Conservation (phyloP, 495 filamentous ascomycete genomes). For the Xylaria bambusicola region DNA sequence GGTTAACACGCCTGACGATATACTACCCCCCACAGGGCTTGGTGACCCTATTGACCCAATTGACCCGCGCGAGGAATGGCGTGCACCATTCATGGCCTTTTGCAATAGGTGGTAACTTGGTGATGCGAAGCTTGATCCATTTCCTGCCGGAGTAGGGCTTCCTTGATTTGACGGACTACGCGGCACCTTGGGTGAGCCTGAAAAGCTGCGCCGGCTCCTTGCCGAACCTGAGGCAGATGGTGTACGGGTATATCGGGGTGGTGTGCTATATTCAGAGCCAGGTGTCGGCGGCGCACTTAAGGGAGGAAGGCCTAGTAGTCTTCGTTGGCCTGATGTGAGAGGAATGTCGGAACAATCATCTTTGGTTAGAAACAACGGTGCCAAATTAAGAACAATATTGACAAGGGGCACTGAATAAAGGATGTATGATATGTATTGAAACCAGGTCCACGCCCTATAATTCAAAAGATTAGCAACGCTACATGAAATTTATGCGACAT, state of each 20-base stretch:
- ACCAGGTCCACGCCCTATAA: constrained; percentile 26
- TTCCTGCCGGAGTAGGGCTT: constrained; percentile 27
- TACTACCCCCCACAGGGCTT: constrained; percentile 47
- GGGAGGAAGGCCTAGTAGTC: constrained; percentile 79
- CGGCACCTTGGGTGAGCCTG: constrained; percentile 53
- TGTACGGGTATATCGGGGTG: constrained; percentile 81
- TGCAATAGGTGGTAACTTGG: constrained; percentile 66
- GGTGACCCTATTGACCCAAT: constrained; percentile 67
- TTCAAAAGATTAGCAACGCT: not conserved
- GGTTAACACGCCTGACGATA: constrained; percentile 49
- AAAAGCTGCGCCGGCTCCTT: constrained; percentile 52
- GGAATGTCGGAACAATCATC: constrained; percentile 88
- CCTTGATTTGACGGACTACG: constrained; percentile 37
- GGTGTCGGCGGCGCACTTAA: constrained; percentile 66
- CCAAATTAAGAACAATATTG: constrained; percentile 66
- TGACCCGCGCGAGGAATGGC: constrained; percentile 53
- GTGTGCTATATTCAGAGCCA: constrained; percentile 70
- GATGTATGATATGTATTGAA: constrained; percentile 23
- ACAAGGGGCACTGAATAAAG: constrained; percentile 50
- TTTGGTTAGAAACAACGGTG: constrained; percentile 66
- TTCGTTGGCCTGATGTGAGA: constrained; percentile 84
- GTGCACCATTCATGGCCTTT: constrained; percentile 61
- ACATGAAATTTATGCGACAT: not conserved
- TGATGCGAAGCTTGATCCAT: constrained; percentile 29
- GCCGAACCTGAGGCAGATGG: constrained; percentile 57